A percentile compares a stretch with the other conserved stretches of the same genome.
Conservation (phyloP, 495 filamentous ascomycete species). For the Penicillium verhagenii region DNA sequence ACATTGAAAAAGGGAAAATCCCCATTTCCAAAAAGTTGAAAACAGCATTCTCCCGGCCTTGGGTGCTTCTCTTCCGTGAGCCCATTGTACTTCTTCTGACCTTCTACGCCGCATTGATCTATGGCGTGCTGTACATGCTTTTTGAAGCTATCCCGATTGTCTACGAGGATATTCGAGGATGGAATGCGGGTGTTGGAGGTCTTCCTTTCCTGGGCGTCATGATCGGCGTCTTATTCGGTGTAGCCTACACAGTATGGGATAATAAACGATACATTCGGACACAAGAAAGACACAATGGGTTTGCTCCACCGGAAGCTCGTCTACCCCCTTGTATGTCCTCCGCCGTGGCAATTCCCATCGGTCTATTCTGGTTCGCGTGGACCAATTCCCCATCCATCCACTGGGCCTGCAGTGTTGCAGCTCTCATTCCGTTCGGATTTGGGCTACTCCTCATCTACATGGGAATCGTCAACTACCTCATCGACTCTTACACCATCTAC, state of each 20-base stretch:
- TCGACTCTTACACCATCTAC: constrained; percentile 77
- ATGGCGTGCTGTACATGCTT: constrained; percentile 77
- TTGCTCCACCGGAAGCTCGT: constrained; percentile 48
- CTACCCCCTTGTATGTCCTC: constrained; percentile 45
- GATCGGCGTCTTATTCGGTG: constrained; percentile 64
- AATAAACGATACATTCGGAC: constrained; percentile 45
- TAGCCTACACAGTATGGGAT: constrained; percentile 45
- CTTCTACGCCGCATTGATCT: constrained; percentile 71
- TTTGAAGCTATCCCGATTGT: constrained; percentile 83
- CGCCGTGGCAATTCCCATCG: constrained; percentile 41
- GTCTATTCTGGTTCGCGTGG: constrained; percentile 68
- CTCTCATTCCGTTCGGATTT: constrained; percentile 68
- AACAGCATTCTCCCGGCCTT: constrained; percentile 45
- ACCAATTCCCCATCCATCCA: constrained; percentile 67
- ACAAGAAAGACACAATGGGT: constrained; percentile 34
- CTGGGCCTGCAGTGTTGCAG: constrained; percentile 63
- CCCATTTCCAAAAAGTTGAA: constrained; percentile 38
- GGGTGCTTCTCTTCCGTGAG: constrained; percentile 48
- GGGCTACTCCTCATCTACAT: constrained; percentile 74
- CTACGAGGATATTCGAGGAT: constrained; percentile 68
- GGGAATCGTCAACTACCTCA: constrained; percentile 71
- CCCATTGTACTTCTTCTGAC: constrained; percentile 66
- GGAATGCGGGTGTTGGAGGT: constrained; percentile 67
- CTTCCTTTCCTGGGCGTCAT: constrained; percentile 81
- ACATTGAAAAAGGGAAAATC: constrained; percentile 43